Conservation (phyloP, 768 basidiomycete genomes). For the Amanita brunnescens region DNA sequence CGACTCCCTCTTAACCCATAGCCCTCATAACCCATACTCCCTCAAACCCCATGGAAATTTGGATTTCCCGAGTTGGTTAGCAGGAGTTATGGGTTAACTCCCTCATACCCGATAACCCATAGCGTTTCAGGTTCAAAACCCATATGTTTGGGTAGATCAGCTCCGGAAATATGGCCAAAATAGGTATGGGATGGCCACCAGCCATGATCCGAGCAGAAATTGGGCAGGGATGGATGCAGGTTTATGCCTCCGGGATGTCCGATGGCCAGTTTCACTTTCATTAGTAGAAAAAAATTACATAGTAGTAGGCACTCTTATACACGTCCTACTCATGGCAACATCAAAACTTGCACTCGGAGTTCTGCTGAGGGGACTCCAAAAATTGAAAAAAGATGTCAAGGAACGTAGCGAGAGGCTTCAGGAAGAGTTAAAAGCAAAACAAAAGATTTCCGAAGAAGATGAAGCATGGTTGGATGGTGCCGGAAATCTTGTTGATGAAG, state of each 20-base stretch:
- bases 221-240: background rate
- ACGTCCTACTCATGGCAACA: slow-evolving; percentile 1
- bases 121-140: slow-evolving; percentile 9
- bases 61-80: slow-evolving; percentile 1
- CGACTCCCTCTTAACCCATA: slow-evolving; percentile 7
- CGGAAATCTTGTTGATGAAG: slow-evolving; percentile 17
- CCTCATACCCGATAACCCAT: slow-evolving; percentile 11
- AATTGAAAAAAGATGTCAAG: slow-evolving; percentile 8
- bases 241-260: background rate
- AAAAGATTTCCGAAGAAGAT: slow-evolving; percentile 11
- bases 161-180: background rate
- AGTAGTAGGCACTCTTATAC: slow-evolving; percentile 5
- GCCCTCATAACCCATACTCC: slow-evolving; percentile 5
- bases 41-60: slow-evolving; percentile 1
- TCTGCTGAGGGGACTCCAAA: slow-evolving; percentile 13
- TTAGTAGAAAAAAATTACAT: background rate
- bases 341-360: slow-evolving; percentile 7
- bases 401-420: slow-evolving; percentile 8
- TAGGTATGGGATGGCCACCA: background rate
- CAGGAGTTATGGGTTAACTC: slow-evolving; percentile 1
- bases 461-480: slow-evolving; percentile 16
- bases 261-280: background rate
- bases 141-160: slow-evolving; percentile 7
- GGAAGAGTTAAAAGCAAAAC: slow-evolving; percentile 1
- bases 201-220: slow-evolving; percentile 1